Evolutionary conservation across 208 protist genomes (phyloP), one percentile per base, ranked within the genome.

Genomic region (Willaertia magna): DNA sequence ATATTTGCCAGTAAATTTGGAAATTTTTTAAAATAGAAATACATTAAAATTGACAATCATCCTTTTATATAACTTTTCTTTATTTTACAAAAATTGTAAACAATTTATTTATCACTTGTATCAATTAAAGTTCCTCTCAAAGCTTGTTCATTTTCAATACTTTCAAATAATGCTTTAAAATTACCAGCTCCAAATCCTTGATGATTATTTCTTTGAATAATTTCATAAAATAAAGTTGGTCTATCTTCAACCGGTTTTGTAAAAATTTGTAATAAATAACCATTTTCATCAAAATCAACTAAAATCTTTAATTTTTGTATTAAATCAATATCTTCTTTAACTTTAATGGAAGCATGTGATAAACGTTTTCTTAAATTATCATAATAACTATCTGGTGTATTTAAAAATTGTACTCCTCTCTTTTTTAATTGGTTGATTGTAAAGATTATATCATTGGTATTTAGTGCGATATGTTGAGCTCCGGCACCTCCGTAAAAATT

Each of bases 221-320:
- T 91, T 90, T 96, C 94, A 83, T 92, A 89, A 85, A 96, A 96
- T 4, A 96, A 55, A 4, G 94, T 96, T 85, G 94, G 94, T 85
- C 92, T 87, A 79, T 96, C 94, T 88, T 95, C 88, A 12, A 93
- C 52, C 43, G 92, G 92, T 75, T 92, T 91, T 42, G 93, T 95
- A 86, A 96, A 96, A 51, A 95, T 95, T 89, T 96, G 94, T 67
- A 96, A 87, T n/a, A 96, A 88, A 59, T 93, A 93, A 40, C 90
- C 92, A 22, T 91, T 89, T 1, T 95, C 92, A 88, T 95, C 94
- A 67, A 90, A 94, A 85, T 96, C 93, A 78, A 96, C 90, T 26
- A 95, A 89, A 79, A 95, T 95, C 22, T 90, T 52, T 9, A 93
- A 76, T 49, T 90, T 82, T 75, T 93, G 81, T 1, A 92, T 47